These are phyloP conservation scores for Datura wrightii DNA, from an alignment of 257 asterid genomes.

Conservation along the genomic window DNA sequence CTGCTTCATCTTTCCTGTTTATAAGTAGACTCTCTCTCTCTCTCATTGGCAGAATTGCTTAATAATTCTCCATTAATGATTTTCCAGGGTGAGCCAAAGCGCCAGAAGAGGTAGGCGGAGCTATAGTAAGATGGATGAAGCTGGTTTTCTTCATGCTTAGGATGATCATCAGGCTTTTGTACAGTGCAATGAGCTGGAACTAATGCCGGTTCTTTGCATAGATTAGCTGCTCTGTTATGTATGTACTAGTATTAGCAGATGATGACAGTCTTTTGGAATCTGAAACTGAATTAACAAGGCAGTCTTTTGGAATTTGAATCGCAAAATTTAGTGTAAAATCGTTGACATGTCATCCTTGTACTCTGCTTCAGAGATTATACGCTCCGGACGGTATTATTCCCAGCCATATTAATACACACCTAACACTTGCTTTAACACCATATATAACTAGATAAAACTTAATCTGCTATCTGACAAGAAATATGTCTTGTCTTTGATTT, in stretches of 20 bases:
- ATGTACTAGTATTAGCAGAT: constrained; percentile 28
- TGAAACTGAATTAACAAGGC: not conserved
- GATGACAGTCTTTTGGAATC: not conserved
- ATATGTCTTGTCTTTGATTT: not conserved
- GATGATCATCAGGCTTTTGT: constrained; percentile 36
- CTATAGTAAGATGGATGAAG: not conserved
- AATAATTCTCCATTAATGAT: not conserved
- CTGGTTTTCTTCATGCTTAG: not conserved
- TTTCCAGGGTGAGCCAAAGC: constrained; percentile 54
- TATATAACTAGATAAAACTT: not conserved
- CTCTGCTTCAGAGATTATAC: not conserved
- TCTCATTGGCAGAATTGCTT: not conserved
- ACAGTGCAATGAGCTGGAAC: constrained; percentile 39
- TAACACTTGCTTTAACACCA: not conserved
- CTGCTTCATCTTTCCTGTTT: not conserved
- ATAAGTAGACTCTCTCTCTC: not conserved
- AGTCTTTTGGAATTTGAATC: not conserved
- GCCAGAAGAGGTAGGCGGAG: constrained; percentile 53
- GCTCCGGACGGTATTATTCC: not conserved
- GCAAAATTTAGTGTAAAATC: not conserved
- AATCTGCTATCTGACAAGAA: not conserved
- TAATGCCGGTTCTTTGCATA: constrained; percentile 34
- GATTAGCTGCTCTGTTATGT: constrained; percentile 28
- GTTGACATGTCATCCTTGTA: not conserved
- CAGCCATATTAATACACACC: not conserved